Base-by-base conservation (phyloP, 2,329 filamentous ascomycete species). In the Aspergillus amoenus region DNA sequence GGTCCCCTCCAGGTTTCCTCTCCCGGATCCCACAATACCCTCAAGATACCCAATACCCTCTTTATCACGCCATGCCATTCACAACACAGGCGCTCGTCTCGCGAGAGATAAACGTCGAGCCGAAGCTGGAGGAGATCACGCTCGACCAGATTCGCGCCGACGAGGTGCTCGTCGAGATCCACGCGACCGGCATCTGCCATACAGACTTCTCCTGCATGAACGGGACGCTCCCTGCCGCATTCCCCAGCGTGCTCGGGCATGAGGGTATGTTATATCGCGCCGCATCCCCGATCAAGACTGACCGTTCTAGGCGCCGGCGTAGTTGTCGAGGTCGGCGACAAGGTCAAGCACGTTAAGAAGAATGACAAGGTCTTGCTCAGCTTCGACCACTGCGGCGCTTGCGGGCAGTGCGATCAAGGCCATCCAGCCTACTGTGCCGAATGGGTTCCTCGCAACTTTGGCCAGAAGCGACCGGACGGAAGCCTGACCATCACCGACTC, bases 241-340 rank as follows among this genome's bases (percentile, higher is more conserved):
- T 59, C 12, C 64, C 64, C 5, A 52, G 51, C 12, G 59, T 66
- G 4, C 45, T 65, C 15, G 61, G 64, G 2, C 63, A 67, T 43
- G 64, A 64, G 64, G 64, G 64, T 64, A 47, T 22, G 45, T 22
- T 39, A 8, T 8, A 21, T 9, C 22, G 9, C 6, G n/a, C 4
- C 15, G 11, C 12, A 24, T n/a, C n/a, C 17, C 21, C 12, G 17
- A 45, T 7, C 15, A 17, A 18, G 21, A 12, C 41, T 18, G n/a
- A 43, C 41, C n/a, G 21, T 13, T 5, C 6, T 18, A 73, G 81
- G 81, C 71, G 73, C 80, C 3, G 82, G 82, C 1, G 77, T 81
- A 50, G 79, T 85, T 15, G 71, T 75, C 53, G 66, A 73, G 55
- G 70, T 77, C 42, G 81, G 80, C 8, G 61, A 66, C 3, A 70